Conservation (phyloP, 2,329 filamentous ascomycete genomes). For the Colletotrichum sp. region DNA sequence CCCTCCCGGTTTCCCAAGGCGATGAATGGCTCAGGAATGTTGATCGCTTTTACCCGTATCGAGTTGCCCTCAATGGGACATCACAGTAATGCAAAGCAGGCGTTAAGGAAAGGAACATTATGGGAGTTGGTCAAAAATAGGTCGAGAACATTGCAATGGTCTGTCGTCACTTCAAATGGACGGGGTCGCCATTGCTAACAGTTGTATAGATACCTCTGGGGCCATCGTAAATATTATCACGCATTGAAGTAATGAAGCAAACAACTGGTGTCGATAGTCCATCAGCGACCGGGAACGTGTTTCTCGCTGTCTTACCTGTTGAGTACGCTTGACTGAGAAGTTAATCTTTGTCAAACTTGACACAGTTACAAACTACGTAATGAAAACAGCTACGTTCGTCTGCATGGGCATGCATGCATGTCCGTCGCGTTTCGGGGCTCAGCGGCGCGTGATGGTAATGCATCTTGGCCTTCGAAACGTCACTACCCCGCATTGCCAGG, state of each 20-base stretch:
- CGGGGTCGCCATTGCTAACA: slow-evolving; percentile 17
- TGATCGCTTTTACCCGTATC: not conserved
- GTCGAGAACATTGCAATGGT: slow-evolving; percentile 17
- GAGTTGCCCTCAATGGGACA: not conserved
- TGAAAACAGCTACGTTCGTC: not conserved
- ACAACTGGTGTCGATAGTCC: not conserved
- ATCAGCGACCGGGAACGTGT: not conserved
- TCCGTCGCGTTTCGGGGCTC: not conserved
- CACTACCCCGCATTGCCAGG: not conserved
- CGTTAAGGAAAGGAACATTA: not conserved
- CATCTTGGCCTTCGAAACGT: not conserved
- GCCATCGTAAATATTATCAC: not conserved
- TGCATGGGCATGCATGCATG: not conserved
- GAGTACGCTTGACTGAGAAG: not conserved
- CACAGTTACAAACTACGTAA: not conserved
- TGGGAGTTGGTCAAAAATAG: not conserved
- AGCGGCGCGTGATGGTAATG: not conserved
- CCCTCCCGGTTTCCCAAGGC: slow-evolving; percentile 29
- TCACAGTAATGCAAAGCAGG: not conserved
- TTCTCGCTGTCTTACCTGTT: not conserved
- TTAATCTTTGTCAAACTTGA: not conserved
- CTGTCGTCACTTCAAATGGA: slow-evolving; percentile 8
- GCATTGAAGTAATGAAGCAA: not conserved
- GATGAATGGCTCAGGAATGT: slow-evolving; percentile 27
- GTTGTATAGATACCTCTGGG: not conserved